A percentile compares a stretch with the other conserved stretches of the same genome.
Evolutionary conservation across 306 rosid species (phyloP).

Genomic region (Malus orientalis): DNA sequence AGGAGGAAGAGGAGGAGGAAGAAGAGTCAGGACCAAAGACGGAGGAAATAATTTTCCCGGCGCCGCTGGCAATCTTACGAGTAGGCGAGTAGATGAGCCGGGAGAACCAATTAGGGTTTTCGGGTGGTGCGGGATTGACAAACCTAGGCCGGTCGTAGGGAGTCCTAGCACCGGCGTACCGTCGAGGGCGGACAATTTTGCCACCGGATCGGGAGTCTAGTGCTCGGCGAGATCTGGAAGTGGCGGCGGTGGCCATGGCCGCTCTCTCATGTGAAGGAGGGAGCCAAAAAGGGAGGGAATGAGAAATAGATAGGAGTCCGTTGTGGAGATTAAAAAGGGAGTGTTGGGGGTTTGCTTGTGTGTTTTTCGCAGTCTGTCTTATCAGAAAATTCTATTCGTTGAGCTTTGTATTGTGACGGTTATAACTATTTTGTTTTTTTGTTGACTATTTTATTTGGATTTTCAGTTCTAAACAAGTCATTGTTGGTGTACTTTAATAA

Average conservation of each 20-base stretch:
- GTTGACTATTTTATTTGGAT: too few relatives aligned
- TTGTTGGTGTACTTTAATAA: too few relatives aligned
- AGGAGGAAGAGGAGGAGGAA: conserved; percentile 34
- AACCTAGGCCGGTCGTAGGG: conserved; percentile 73
- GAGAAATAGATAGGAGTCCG: not conserved
- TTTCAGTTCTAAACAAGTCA: too few relatives aligned
- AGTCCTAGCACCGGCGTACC: conserved; percentile 28
- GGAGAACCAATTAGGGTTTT: conserved; percentile 76
- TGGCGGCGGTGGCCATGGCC: conserved; percentile 31
- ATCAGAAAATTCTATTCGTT: not conserved
- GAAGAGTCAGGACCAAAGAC: conserved; percentile 51
- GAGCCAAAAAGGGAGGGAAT: not conserved
- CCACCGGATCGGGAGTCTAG: conserved; percentile 60
- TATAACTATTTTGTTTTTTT: not conserved
- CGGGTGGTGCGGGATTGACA: not conserved
- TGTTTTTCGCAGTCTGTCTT: not conserved
- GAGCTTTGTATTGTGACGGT: not conserved
- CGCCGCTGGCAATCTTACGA: conserved; percentile 56
- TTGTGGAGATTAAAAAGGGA: not conserved
- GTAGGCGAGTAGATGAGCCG: conserved; percentile 59
- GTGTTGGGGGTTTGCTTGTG: not conserved
- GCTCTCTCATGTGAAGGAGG: not conserved
- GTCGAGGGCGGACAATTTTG: conserved; percentile 60
- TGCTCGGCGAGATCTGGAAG: conserved; percentile 46
- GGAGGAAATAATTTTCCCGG: conserved; percentile 62